A percentile compares a stretch with the other conserved stretches of the same genome.
phyloP scores from a whole-genome alignment of 2,329 filamentous ascomycete genomes.

The Lasiodiplodia theobromae region DNA sequence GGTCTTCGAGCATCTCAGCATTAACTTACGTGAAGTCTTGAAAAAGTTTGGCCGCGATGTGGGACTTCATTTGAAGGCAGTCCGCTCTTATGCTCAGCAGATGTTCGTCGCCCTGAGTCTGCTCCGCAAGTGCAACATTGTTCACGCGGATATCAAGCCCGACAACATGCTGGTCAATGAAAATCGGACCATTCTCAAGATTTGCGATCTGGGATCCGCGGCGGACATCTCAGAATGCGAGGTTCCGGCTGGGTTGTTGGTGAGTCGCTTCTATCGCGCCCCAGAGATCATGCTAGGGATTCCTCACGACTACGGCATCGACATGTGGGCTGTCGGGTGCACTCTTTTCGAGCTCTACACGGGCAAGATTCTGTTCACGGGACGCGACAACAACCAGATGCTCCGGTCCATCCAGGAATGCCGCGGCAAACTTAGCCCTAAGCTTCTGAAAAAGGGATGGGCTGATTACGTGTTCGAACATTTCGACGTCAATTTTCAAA shows the following conservation, averaged over 20 bases:
- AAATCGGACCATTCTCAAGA: conserved; percentile 82
- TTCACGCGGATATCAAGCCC: conserved; percentile 96
- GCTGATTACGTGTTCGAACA: conserved; percentile 73
- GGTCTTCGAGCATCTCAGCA: conserved; percentile 91
- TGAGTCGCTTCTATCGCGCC: conserved; percentile 96
- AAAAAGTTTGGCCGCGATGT: conserved; percentile 96
- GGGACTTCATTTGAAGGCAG: conserved; percentile 87
- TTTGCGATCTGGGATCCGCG: conserved; percentile 96
- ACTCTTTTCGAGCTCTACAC: conserved; percentile 97
- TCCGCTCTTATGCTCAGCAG: conserved; percentile 88
- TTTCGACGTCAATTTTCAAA: conserved; percentile 78
- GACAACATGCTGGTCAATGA: conserved; percentile 97
- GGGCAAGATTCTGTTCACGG: conserved; percentile 95
- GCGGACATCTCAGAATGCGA: conserved; percentile 87
- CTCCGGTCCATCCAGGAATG: conserved; percentile 95
- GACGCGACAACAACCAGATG: conserved; percentile 98
- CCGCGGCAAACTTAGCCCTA: conserved; percentile 87
- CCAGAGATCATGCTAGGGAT: conserved; percentile 87
- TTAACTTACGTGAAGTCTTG: conserved; percentile 91
- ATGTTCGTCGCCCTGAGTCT: conserved; percentile 90
- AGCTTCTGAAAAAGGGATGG: conserved; percentile 79
- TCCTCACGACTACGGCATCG: conserved; percentile 90
- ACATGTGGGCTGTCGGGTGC: conserved; percentile 98
- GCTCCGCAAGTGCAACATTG: conserved; percentile 88
- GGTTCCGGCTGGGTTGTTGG: conserved; percentile 84